Conservation (phyloP, 2,329 filamentous ascomycete species). For the Phialophora verrucosa region DNA sequence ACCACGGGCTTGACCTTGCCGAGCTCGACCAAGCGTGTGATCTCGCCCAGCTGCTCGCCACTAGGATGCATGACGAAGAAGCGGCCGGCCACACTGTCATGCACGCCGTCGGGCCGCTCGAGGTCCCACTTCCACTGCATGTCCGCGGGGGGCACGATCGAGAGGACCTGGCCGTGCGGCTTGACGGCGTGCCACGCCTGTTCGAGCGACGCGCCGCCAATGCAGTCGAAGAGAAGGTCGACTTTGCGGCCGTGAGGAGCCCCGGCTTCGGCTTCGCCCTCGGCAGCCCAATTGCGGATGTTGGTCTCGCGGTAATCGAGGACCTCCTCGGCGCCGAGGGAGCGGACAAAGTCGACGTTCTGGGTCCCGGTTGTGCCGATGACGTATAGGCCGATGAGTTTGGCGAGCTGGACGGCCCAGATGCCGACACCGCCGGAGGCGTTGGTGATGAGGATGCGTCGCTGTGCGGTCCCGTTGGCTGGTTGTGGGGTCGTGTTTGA, state of each 20-base stretch:
- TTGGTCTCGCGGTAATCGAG: constrained; percentile 49
- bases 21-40: constrained; percentile 49
- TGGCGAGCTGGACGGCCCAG: constrained; percentile 53
- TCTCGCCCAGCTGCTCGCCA: constrained; percentile 43
- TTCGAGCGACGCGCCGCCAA: constrained; percentile 50
- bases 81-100: constrained; percentile 43
- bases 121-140: constrained; percentile 42
- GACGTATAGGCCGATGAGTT: constrained; percentile 47
- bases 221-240: constrained; percentile 54
- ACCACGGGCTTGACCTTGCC: constrained; percentile 46
- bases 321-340: constrained; percentile 50
- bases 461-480: constrained; percentile 23
- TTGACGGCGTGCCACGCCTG: constrained; percentile 53
- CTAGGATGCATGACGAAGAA: constrained; percentile 53
- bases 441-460: constrained; percentile 51
- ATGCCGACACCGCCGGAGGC: constrained; percentile 54
- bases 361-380: constrained; percentile 48
- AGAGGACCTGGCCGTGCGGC: constrained; percentile 47
- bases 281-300: constrained; percentile 45
- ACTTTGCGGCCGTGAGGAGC: constrained; percentile 38
- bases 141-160: constrained; percentile 49
- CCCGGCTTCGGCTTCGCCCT: constrained; percentile 35
- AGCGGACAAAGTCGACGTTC: constrained; percentile 49
- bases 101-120: constrained; percentile 31
- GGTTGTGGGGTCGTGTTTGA: constrained; percentile 8